These are phyloP conservation scores for Penicillium longicatenatum DNA, from an alignment of 495 filamentous ascomycete genomes.

Conservation along the genomic window DNA sequence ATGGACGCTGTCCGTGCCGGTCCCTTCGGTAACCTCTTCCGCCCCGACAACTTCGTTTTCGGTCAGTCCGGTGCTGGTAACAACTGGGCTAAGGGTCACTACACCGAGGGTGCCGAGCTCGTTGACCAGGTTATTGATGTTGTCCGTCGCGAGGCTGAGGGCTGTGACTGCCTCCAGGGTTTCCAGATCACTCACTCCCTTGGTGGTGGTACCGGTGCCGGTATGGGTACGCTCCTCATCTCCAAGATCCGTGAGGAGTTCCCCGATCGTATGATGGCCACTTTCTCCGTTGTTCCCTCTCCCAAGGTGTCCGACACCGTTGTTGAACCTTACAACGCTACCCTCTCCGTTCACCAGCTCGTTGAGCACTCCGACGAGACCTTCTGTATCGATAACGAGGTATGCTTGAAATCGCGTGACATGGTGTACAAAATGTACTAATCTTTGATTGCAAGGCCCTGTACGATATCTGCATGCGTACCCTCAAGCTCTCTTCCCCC, in stretches of 20 bases:
- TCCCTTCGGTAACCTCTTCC: constrained; percentile 99
- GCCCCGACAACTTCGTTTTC: constrained; percentile 99
- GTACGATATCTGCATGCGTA: constrained; percentile 99
- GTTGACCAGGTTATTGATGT: constrained; percentile 98
- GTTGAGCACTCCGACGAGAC: constrained; percentile 99
- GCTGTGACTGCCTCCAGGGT: constrained; percentile 98
- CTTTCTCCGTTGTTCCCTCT: constrained; percentile 99
- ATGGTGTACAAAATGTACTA: constrained; percentile 12
- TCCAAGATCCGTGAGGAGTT: constrained; percentile 99
- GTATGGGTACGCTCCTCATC: constrained; percentile 99
- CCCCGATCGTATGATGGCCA: constrained; percentile 99
- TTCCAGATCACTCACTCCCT: constrained; percentile 99
- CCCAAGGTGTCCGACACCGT: constrained; percentile 99
- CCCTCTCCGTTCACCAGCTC: constrained; percentile 97
- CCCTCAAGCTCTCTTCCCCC: constrained; percentile 96
- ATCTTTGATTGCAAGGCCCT: constrained; percentile 62
- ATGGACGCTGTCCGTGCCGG: constrained; percentile 99
- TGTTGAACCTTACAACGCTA: constrained; percentile 99
- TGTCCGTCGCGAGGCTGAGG: constrained; percentile 97
- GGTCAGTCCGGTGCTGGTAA: constrained; percentile 99
- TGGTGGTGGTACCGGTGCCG: constrained; percentile 99
- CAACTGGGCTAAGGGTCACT: constrained; percentile 99
- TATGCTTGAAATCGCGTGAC: constrained; percentile 27
- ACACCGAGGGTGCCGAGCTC: constrained; percentile 99
- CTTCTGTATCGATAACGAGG: constrained; percentile 99